phyloP scores from a whole-genome alignment of 2,329 filamentous ascomycete species.

The Furcasterigmium sp. region DNA sequence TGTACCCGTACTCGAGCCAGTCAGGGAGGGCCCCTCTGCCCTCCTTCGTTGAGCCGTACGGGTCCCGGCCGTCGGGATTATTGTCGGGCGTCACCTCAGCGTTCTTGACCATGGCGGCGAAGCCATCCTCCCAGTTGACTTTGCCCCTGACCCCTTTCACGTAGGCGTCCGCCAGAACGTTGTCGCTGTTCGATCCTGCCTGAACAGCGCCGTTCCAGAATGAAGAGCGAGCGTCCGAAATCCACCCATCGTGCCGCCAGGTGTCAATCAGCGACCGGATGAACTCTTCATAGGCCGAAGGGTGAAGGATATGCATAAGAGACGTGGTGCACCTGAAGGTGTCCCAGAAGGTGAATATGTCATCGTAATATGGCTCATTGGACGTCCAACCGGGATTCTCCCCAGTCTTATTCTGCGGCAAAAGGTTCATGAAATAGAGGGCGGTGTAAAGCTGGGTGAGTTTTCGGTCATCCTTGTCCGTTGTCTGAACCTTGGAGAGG shows the following conservation, averaged over 20 bases:
- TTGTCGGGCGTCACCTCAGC: conserved; percentile 58
- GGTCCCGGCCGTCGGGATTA: conserved; percentile 51
- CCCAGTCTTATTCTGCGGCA: conserved; percentile 65
- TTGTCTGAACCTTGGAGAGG: conserved; percentile 58
- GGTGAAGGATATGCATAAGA: conserved; percentile 61
- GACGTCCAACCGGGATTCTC: conserved; percentile 65
- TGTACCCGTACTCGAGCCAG: conserved; percentile 61
- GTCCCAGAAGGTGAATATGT: conserved; percentile 67
- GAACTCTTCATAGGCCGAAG: conserved; percentile 57
- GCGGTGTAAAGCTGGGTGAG: conserved; percentile 61
- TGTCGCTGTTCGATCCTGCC: conserved; percentile 66
- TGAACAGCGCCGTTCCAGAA: conserved; percentile 66
- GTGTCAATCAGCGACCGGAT: conserved; percentile 64
- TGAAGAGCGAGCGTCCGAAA: conserved; percentile 62
- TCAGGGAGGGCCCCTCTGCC: conserved; percentile 65
- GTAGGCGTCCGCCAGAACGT: conserved; percentile 67
- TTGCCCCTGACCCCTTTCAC: conserved; percentile 60
- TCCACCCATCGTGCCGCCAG: conserved; percentile 58
- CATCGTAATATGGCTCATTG: conserved; percentile 64
- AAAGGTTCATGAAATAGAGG: conserved; percentile 64
- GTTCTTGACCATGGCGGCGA: conserved; percentile 59
- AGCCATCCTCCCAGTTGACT: conserved; percentile 60
- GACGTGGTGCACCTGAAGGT: conserved; percentile 59
- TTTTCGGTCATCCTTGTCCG: conserved; percentile 47
- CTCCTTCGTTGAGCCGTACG: conserved; percentile 58